Percentiles rank a stretch among this genome's conserved stretches.
Conservation (phyloP, 768 basidiomycete genomes). For the Russula olivacea region DNA sequence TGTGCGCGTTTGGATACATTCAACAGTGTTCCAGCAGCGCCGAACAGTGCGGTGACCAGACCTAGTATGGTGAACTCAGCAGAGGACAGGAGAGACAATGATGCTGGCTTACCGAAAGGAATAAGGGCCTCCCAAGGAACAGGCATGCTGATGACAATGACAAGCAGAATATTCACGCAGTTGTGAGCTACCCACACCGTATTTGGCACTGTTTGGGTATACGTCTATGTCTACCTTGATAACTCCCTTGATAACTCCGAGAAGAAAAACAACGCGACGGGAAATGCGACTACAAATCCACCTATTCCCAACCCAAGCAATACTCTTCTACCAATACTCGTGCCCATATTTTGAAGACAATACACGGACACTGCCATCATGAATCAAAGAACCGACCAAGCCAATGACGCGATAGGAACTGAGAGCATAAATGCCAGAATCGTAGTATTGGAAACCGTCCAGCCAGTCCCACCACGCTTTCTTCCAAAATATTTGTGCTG, state of each 20-base stretch:
- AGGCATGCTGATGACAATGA: conserved; percentile 55
- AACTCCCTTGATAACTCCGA: no score
- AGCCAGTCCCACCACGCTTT: neutral
- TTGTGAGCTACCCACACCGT: neutral
- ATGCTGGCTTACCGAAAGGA: conserved; percentile 65
- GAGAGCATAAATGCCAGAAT: conserved; percentile 8
- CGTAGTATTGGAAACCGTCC: conserved; percentile 5
- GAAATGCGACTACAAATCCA: neutral
- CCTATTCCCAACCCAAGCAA: conserved; percentile 10
- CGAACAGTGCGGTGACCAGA: conserved; percentile 84
- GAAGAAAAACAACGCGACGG: neutral
- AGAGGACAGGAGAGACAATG: neutral
- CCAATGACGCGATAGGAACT: conserved; percentile 12
- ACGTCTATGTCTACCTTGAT: neutral
- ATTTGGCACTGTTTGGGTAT: conserved; percentile 18
- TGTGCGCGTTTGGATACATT: conserved; percentile 71
- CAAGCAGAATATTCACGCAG: neutral
- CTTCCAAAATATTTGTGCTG: conserved; percentile 8
- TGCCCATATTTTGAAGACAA: conserved; percentile 2
- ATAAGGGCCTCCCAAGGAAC: conserved; percentile 97
- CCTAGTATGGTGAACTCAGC: conserved; percentile 42
- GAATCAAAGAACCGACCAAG: conserved; percentile 12
- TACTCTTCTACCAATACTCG: neutral
- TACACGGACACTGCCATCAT: conserved; percentile 5
- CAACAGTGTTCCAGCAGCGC: conserved; percentile 81